These are phyloP conservation scores for Spergularia azorica DNA, from an alignment of 179 eudicot species.

Conservation along the genomic window DNA sequence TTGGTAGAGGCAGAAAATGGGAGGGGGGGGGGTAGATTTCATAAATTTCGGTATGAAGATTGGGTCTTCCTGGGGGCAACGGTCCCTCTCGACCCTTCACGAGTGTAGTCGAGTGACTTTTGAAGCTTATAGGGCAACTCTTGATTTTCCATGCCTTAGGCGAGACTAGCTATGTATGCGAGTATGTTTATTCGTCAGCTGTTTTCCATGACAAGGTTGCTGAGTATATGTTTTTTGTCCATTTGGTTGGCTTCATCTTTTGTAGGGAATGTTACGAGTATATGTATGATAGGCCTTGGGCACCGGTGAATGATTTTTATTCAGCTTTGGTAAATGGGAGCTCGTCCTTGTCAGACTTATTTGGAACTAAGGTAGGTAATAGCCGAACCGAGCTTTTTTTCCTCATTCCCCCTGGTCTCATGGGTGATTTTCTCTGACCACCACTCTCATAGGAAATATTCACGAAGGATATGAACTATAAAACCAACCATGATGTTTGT, in stretches of 20 bases:
- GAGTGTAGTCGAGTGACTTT: neutral
- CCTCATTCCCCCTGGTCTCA: too few relatives aligned
- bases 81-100: too few relatives aligned
- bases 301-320: constrained; percentile 60
- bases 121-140: neutral
- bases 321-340: constrained; percentile 54
- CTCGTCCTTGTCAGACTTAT: constrained; percentile 47
- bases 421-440: too few relatives aligned
- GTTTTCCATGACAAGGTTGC: neutral
- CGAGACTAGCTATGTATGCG: neutral
- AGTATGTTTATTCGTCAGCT: neutral
- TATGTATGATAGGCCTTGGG: constrained; percentile 81
- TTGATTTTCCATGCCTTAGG: neutral
- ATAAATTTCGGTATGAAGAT: too few relatives aligned
- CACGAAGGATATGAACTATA: neutral
- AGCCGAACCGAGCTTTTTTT: neutral
- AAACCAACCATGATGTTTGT: neutral
- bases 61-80: too few relatives aligned
- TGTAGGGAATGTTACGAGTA: constrained; percentile 71
- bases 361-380: constrained; percentile 53
- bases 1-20: too few relatives aligned
- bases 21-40: too few relatives aligned
- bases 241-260: neutral
- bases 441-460: too few relatives aligned
- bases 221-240: neutral